Evolutionary conservation across 1,139 yeast species (phyloP), one percentile per base, ranked within the genome.

Genomic region (Debaryomyces robertsiae): DNA sequence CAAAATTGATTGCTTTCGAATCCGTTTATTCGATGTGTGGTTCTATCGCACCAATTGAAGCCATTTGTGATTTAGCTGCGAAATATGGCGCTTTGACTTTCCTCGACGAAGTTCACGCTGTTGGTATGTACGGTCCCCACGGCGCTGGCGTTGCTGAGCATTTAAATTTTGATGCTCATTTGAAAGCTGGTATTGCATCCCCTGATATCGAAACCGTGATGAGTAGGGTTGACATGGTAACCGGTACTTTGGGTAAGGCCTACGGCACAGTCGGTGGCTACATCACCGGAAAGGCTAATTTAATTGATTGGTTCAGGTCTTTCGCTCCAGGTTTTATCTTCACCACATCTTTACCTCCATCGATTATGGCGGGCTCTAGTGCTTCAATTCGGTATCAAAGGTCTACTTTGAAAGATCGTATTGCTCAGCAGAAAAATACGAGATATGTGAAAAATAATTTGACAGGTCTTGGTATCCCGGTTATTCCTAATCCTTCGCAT

Each of bases 141-240:
- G 99, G 99, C 58, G 98, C 96, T 31, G 99, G 99, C 69, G 98
- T 93, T 42, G 97, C 98, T 38, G 98, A 94, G 67, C 98, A 93
- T 63, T 75, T 86, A 58, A 87, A 93, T 65, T 91, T 89, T 57
- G 87, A 87, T 36, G 81, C 82, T 46, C 95, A 90, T 61, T 76
- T 84, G 61, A 71, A 77, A 49, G 60, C 79, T 11, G 95, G 94
- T 54, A 73, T 82, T 48, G 74, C 75, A 6, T 68, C 80, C n/a
- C 72, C 75, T 27, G 57, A 57, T 27, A 53, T 61, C 37, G 60
- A 69, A 41, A 81, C 95, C 11, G 84, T 87, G 31, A 79, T 85
- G 88, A 91, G 84, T 65, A 82, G 98, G 61, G 80, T 93, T 43
- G 98, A 94, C 62, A 89, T 93, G 82, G 81, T 93, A 59, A 91